These are phyloP conservation scores for Penicillium tannophilum DNA, from an alignment of 495 filamentous ascomycete species.

Conservation along the genomic window DNA sequence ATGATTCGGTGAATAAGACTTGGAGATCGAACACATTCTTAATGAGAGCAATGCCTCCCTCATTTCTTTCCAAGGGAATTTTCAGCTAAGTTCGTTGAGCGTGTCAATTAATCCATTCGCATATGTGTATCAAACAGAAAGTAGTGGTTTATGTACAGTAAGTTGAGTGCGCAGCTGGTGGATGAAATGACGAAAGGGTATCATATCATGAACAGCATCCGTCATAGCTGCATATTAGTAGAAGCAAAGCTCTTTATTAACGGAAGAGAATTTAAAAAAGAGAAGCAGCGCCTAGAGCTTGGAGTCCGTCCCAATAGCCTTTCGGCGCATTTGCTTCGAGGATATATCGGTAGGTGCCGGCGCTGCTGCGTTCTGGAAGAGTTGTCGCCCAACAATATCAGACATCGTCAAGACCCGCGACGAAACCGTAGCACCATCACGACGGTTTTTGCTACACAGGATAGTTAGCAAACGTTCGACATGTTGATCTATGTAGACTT, in stretches of 20 bases:
- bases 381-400: conserved; percentile 57
- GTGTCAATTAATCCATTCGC: not conserved
- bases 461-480: conserved; percentile 8
- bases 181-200: not conserved
- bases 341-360: conserved; percentile 37
- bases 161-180: not conserved
- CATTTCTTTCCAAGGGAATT: not conserved
- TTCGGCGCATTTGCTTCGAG: conserved; percentile 40
- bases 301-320: conserved; percentile 37
- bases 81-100: not conserved
- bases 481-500: conserved; percentile 15
- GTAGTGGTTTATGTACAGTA: not conserved
- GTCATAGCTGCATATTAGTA: not conserved
- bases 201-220: conserved; percentile 5
- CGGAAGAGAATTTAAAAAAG: not conserved
- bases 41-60: no score
- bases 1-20: no score
- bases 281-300: conserved; percentile 31
- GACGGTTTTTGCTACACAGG: conserved; percentile 69
- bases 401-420: conserved; percentile 77
- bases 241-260: not conserved
- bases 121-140: not conserved
- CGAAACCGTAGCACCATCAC: conserved; percentile 87
- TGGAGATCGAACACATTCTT: no score
- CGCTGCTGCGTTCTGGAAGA: conserved; percentile 46